These are phyloP conservation scores for Anisodus tanguticus DNA, from an alignment of 257 asterid genomes.

Conservation along the genomic window DNA sequence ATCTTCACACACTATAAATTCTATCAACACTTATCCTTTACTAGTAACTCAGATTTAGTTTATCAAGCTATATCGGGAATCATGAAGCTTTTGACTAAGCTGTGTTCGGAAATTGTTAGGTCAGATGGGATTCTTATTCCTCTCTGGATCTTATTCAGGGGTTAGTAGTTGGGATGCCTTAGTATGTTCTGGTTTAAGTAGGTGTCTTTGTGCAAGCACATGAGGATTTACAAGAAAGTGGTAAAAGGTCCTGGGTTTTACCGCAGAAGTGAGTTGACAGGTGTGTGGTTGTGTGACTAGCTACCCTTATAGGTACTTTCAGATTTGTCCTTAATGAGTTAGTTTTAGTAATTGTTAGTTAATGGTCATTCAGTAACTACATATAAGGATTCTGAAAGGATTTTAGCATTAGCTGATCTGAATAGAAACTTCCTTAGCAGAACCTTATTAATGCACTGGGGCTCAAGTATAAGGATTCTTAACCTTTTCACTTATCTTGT, in stretches of 20 bases:
- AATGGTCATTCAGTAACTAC: neutral
- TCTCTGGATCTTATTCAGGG: conserved; percentile 4
- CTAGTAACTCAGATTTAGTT: neutral
- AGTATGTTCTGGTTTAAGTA: neutral
- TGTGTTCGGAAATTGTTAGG: neutral
- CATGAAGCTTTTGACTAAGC: conserved; percentile 1
- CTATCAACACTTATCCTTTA: neutral
- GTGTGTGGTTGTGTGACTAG: neutral
- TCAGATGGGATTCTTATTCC: neutral
- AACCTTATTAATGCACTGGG: neutral
- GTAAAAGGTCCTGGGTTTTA: conserved; percentile 6
- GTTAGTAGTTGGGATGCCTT: neutral
- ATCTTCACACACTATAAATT: neutral
- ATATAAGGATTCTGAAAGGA: neutral
- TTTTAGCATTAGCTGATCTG: neutral
- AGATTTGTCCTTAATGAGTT: neutral
- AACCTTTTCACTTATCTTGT: neutral
- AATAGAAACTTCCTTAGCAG: neutral
- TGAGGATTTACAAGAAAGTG: neutral
- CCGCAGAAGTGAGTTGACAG: neutral
- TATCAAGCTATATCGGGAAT: neutral
- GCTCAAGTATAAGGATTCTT: neutral
- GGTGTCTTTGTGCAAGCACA: neutral
- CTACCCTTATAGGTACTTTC: neutral
- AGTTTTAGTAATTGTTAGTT: neutral